A percentile compares a stretch with the other conserved stretches of the same genome.
phyloP scores from a whole-genome alignment of 2,329 filamentous ascomycete genomes.

The Alternaria gaisen region DNA sequence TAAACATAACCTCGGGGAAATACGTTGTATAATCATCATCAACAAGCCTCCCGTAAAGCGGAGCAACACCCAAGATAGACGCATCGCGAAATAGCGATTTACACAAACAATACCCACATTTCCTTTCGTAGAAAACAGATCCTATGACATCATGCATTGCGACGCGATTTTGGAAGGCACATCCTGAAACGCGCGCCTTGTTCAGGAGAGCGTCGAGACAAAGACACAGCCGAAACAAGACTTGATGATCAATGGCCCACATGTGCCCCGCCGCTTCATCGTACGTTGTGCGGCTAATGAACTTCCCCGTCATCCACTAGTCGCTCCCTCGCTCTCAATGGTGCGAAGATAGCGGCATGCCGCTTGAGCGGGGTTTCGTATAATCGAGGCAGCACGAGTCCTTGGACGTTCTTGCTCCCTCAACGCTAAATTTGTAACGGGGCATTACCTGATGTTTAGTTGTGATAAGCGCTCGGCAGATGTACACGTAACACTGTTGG shows the following conservation, averaged over 20 bases:
- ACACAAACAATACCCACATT: background rate
- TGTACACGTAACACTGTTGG: constrained; percentile 15
- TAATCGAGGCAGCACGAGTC: background rate
- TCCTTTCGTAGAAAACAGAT: background rate
- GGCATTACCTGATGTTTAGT: background rate
- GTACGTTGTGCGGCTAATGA: constrained; percentile 10
- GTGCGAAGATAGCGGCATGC: constrained; percentile 10
- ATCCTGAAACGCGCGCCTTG: constrained; percentile 1
- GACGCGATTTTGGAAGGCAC: background rate
- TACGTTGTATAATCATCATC: background rate
- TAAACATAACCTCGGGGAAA: constrained; percentile 1
- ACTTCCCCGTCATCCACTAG: constrained; percentile 3
- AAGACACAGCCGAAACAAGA: constrained; percentile 14
- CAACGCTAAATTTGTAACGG: constrained; percentile 7
- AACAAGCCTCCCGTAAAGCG: background rate
- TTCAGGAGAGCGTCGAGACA: background rate
- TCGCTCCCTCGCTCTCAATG: background rate
- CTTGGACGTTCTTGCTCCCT: background rate
- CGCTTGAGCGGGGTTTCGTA: constrained; percentile 9
- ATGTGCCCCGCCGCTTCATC: constrained; percentile 4
- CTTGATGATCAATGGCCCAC: constrained; percentile 2
- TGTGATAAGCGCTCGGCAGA: constrained; percentile 13
- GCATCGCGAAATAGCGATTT: constrained; percentile 12
- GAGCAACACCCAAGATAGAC: background rate
- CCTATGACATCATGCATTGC: constrained; percentile 18